Evolutionary conservation across 164 flowering plant species (phyloP).

Genomic region (Tetrastigma voinierianum): DNA sequence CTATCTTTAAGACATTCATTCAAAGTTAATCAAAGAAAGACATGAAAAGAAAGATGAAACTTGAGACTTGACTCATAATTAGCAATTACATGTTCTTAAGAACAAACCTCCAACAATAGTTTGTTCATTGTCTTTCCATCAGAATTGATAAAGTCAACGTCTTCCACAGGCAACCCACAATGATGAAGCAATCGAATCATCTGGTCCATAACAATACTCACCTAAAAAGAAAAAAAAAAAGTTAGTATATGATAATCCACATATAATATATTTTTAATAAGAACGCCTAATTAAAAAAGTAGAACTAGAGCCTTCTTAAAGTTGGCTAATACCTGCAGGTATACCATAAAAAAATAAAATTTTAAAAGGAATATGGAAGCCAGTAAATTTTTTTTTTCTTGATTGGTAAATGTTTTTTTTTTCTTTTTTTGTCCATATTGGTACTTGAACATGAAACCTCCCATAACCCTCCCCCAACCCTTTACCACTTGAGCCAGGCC

Average conservation of each 20-base stretch:
- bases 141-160: slow-evolving; percentile 92
- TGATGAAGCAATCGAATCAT: slow-evolving; percentile 86
- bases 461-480: too few species aligned
- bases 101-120: slow-evolving; percentile 72
- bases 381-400: too few species aligned
- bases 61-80: neutral
- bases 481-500: too few species aligned
- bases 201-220: slow-evolving; percentile 96
- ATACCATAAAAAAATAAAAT: neutral
- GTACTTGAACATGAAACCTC: neutral
- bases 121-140: slow-evolving; percentile 94
- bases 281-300: neutral
- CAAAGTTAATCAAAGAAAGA: too few species aligned
- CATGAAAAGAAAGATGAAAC: neutral
- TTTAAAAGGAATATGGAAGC: too few species aligned
- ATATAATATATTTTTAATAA: neutral
- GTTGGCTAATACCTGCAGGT: neutral
- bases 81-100: neutral
- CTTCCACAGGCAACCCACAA: slow-evolving; percentile 81
- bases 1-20: too few species aligned
- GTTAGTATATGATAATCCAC: neutral
- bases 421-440: neutral
- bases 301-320: neutral
- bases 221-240: slow-evolving; percentile 39
- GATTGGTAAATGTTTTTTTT: too few species aligned